Evolutionary conservation across 176 grass and related monocot species (phyloP).

Genomic region (Phragmites australis): DNA sequence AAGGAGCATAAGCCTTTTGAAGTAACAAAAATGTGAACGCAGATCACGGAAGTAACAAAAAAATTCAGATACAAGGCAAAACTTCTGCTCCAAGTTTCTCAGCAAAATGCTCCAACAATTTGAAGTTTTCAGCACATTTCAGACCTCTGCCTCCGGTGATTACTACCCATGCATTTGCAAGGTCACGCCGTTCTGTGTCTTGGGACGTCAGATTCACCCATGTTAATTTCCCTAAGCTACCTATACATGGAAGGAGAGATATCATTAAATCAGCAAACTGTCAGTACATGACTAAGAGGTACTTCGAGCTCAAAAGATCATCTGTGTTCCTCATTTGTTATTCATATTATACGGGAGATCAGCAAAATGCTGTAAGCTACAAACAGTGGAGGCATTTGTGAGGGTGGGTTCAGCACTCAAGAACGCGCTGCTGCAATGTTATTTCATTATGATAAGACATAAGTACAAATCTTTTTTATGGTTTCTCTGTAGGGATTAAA

Average conservation of each 20-base stretch:
- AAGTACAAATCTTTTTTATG: too few species aligned
- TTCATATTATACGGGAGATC: slow-evolving; percentile 32
- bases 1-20: too few species aligned
- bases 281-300: background rate
- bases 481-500: too few species aligned
- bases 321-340: slow-evolving; percentile 39
- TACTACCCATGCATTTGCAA: slow-evolving; percentile 79
- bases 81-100: slow-evolving; percentile 96
- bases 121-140: slow-evolving; percentile 89
- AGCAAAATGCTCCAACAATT: slow-evolving; percentile 87
- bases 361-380: slow-evolving; percentile 32
- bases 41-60: background rate
- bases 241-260: slow-evolving; percentile 28
- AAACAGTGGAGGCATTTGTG: slow-evolving; percentile 37
- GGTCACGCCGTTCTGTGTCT: slow-evolving; percentile 76
- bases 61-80: background rate
- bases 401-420: slow-evolving; percentile 36
- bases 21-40: too few species aligned
- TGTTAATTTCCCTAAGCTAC: slow-evolving; percentile 53
- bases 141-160: slow-evolving; percentile 83
- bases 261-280: background rate
- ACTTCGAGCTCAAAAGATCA: slow-evolving; percentile 29
- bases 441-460: too few species aligned
- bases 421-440: too few species aligned
- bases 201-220: slow-evolving; percentile 74